Evolutionary conservation across 768 basidiomycete genomes (phyloP).

Genomic region (Boletus sp.): DNA sequence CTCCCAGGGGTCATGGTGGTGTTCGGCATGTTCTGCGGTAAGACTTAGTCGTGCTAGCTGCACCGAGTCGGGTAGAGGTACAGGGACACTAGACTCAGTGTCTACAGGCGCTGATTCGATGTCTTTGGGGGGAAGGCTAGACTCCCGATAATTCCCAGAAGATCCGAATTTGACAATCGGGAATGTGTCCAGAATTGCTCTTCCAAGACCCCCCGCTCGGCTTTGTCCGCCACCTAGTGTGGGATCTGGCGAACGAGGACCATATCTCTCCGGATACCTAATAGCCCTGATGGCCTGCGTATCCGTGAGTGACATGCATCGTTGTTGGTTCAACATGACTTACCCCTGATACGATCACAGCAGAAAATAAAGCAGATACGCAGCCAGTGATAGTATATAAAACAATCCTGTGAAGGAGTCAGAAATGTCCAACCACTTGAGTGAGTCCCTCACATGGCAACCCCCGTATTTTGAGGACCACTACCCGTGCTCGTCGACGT

Average conservation of each 20-base stretch:
- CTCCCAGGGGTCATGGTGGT: not conserved
- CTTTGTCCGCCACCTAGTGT: conserved; percentile 45
- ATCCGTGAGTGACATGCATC: not conserved
- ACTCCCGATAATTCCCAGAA: conserved; percentile 15
- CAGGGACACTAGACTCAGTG: not conserved
- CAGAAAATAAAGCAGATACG: conserved; percentile 78
- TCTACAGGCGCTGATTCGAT: conserved; percentile 23
- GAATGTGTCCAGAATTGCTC: conserved; percentile 95
- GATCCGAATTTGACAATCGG: conserved; percentile 84
- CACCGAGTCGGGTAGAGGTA: conserved; percentile 7
- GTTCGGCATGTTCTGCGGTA: not conserved
- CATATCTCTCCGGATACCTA: conserved; percentile 89
- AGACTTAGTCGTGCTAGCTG: conserved; percentile 7
- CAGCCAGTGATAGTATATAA: conserved; percentile 87
- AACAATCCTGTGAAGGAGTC: conserved; percentile 53
- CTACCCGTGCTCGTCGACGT: conserved; percentile 12
- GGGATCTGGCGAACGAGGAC: conserved; percentile 53
- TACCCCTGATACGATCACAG: conserved; percentile 84
- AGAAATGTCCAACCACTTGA: conserved; percentile 5
- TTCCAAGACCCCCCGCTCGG: conserved; percentile 79
- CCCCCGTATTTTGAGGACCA: conserved; percentile 44
- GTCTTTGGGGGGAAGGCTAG: conserved; percentile 28
- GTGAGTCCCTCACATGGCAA: conserved; percentile 67
- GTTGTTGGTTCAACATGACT: conserved; percentile 22
- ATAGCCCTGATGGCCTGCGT: conserved; percentile 76